Base-by-base conservation (phyloP, 306 rosid species). In the Dalbergia cultrata region DNA sequence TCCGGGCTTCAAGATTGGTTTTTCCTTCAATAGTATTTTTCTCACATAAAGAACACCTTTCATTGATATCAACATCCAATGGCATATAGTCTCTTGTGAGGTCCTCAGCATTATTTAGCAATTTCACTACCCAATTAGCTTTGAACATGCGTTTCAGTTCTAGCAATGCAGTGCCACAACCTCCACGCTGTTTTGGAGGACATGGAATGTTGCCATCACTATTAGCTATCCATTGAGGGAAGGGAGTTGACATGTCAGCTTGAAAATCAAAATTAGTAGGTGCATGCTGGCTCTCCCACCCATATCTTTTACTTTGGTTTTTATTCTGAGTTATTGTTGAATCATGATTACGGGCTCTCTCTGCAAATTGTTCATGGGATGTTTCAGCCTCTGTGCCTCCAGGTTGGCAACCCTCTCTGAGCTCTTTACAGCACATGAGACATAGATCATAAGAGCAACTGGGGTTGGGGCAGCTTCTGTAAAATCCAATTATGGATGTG, bases 371-470 rank as follows among this genome's bases (percentile, higher is more conserved):
- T 78, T 67, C 74, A 52, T 58, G 73, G 84, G 83, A 86, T 68
- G 86, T 77, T 75, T 74, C 87, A 26, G 85, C 80, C 83, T 78
- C 89, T 58, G 60, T 13, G 63, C 82, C 83, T 70, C 86, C 86
- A 65, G 81, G 81, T 56, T 77, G 90, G 81, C 65, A 70, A 61
- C 81, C 85, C 73, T 87, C 75, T 74, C 92, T 74, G 63, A 89
- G 87, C 82, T 89, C 90, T 80, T 53, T 81, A 63, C 89, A 89
- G 78, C 92, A 89, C 56, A 76, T 67, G 75, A 89, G 86, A 77
- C 92, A 89, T 61, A 89, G 83, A 58, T 89, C 92, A 71, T 82
- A 89, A 53, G 90, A 89, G 78, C 92, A 89, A 82, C 57, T 39
- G 52, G 78, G 74, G 76, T 82, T 86, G 86, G 87, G 75, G 87